These are phyloP conservation scores for Butyriboletus regius DNA, from an alignment of 1,284 basidiomycete genomes.

Conservation along the genomic window DNA sequence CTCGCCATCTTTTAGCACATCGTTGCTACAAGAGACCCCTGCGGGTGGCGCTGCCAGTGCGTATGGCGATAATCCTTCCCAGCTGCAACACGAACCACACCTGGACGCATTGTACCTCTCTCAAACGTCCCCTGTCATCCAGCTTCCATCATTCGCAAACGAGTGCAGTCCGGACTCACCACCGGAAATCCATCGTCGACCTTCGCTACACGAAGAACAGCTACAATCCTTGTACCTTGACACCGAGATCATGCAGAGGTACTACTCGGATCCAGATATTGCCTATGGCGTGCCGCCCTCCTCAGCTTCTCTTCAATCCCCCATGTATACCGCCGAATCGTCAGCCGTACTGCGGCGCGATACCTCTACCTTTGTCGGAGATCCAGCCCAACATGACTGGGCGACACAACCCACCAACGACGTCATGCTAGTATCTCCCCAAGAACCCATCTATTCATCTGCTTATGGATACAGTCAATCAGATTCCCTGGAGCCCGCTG, in stretches of 20 bases:
- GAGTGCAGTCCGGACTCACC: slow-evolving; percentile 12
- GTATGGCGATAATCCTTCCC: slow-evolving; percentile 8
- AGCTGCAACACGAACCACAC: slow-evolving; percentile 12
- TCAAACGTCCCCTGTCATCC: slow-evolving; percentile 19
- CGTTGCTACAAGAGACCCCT: slow-evolving; percentile 5
- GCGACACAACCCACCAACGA: slow-evolving; percentile 11
- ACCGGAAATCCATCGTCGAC: slow-evolving; percentile 13
- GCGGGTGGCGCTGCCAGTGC: slow-evolving; percentile 5
- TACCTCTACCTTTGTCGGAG: slow-evolving; percentile 15
- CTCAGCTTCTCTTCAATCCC: slow-evolving; percentile 9
- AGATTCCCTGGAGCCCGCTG: slow-evolving; percentile 16
- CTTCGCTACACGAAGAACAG: slow-evolving; percentile 23
- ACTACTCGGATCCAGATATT: slow-evolving; percentile 18
- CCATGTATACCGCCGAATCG: slow-evolving; percentile 21
- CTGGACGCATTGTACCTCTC: slow-evolving; percentile 21
- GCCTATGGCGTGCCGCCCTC: slow-evolving; percentile 12
- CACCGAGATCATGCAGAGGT: slow-evolving; percentile 18
- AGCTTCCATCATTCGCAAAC: slow-evolving; percentile 15
- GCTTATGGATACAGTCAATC: slow-evolving; percentile 21
- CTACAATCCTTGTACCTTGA: slow-evolving; percentile 24
- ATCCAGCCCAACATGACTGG: slow-evolving; percentile 14
- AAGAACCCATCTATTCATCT: slow-evolving; percentile 15
- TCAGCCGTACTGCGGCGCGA: slow-evolving; percentile 10
- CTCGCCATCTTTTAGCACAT: slow-evolving; percentile 3
- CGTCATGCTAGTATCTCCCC: slow-evolving; percentile 16